phyloP scores from a whole-genome alignment of 805 yeast genomes.

The Candida hungchunana region DNA sequence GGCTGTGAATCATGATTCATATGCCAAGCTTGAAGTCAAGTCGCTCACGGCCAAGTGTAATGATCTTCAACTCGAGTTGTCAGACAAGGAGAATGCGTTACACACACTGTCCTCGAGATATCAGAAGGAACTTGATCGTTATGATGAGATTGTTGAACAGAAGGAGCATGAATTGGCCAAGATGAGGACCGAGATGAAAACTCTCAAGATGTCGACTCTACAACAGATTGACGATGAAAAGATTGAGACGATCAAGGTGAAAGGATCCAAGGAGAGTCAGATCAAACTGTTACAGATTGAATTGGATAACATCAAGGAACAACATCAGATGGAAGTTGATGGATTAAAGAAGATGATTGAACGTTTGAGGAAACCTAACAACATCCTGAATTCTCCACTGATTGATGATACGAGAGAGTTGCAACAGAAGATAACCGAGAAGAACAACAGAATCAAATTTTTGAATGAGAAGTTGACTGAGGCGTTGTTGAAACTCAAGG shows the following conservation, averaged over 20 bases:
- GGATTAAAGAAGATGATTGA: slow-evolving; percentile 28
- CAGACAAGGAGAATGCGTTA: slow-evolving; percentile 19
- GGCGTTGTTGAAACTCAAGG: slow-evolving; percentile 26
- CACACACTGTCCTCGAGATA: slow-evolving; percentile 20
- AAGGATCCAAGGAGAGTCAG: slow-evolving; percentile 35
- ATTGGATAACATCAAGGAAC: slow-evolving; percentile 32
- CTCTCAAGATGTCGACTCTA: slow-evolving; percentile 27
- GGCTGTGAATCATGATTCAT: slow-evolving; percentile 16
- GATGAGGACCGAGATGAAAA: slow-evolving; percentile 32
- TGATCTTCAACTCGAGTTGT: slow-evolving; percentile 27
- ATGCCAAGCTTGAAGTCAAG: slow-evolving; percentile 36
- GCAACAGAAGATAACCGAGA: slow-evolving; percentile 24
- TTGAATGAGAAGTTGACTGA: slow-evolving; percentile 23
- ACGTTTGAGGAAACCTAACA: slow-evolving; percentile 9
- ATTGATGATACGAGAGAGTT: slow-evolving; percentile 24
- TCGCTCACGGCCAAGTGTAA: slow-evolving; percentile 34
- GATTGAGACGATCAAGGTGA: slow-evolving; percentile 32
- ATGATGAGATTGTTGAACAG: slow-evolving; percentile 23
- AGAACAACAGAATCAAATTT: slow-evolving; percentile 22
- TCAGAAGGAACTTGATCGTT: slow-evolving; percentile 23
- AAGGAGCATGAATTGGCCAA: slow-evolving; percentile 36
- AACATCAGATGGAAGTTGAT: slow-evolving; percentile 33
- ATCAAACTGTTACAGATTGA: slow-evolving; percentile 36
- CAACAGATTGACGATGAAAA: slow-evolving; percentile 34
- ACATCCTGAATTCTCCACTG: too few species aligned